These are phyloP conservation scores for Cichorium intybus DNA, from an alignment of 140 eudicot species.

Conservation along the genomic window DNA sequence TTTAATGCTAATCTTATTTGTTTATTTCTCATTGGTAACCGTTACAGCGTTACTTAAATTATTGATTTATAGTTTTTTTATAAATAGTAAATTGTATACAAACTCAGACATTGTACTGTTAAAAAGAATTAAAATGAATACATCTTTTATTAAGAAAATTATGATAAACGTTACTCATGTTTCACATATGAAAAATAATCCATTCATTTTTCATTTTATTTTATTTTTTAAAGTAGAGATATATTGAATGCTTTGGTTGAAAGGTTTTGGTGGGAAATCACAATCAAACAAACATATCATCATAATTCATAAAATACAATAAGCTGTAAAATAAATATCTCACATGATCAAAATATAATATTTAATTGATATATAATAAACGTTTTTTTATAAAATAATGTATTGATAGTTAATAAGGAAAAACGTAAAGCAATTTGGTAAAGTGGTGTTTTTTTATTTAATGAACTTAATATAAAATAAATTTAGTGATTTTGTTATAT, in stretches of 20 bases:
- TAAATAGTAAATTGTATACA: background rate
- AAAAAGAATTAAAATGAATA: too few relatives aligned
- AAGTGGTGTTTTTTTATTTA: too few relatives aligned
- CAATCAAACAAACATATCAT: conserved; percentile 18
- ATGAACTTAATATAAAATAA: too few relatives aligned
- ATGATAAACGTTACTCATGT: background rate
- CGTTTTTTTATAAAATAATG: too few relatives aligned
- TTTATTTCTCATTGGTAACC: background rate
- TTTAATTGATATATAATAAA: too few relatives aligned
- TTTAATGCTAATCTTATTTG: background rate
- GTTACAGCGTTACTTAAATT: too few relatives aligned
- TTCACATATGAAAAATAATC: background rate
- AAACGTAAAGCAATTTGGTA: too few relatives aligned
- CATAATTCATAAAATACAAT: conserved; percentile 6
- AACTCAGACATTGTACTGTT: background rate
- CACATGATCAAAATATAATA: too few relatives aligned
- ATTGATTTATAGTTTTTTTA: background rate
- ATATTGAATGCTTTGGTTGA: conserved; percentile 13
- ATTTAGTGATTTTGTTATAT: too few relatives aligned
- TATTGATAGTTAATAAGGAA: too few relatives aligned
- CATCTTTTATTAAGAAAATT: background rate
- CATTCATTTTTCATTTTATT: background rate
- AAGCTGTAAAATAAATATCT: background rate
- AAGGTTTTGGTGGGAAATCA: conserved; percentile 24
- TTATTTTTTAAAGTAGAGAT: conserved; percentile 9